Percentiles rank a stretch among this genome's conserved stretches.
phyloP scores from a whole-genome alignment of 768 basidiomycete genomes.

The Tephrocybe sp. region DNA sequence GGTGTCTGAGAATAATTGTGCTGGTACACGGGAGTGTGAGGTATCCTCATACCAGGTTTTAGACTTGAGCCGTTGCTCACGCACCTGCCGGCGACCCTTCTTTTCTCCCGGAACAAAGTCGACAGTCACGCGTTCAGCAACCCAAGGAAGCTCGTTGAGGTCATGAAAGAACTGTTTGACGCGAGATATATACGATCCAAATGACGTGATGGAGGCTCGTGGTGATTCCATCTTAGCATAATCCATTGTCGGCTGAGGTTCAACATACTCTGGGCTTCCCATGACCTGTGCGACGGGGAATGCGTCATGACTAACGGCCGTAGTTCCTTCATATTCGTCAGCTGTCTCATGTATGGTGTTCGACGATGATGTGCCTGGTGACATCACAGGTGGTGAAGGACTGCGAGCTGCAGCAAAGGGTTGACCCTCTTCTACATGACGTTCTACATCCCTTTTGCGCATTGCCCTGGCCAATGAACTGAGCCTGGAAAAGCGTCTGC shows the following conservation, averaged over 20 bases:
- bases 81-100: conserved; percentile 14
- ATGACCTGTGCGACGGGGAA: conserved; percentile 6
- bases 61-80: conserved; percentile 3
- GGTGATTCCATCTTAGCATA: conserved; percentile 35
- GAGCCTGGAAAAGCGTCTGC: conserved; percentile 11
- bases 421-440: conserved; percentile 5
- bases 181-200: conserved; percentile 26
- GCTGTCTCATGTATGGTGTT: conserved; percentile 2
- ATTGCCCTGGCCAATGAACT: conserved; percentile 13
- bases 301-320: conserved; percentile 10
- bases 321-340: conserved; percentile 14
- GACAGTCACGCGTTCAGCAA: conserved; percentile 30
- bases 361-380: conserved; percentile 8
- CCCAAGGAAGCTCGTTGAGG: conserved; percentile 36
- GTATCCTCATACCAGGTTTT: conserved; percentile 16
- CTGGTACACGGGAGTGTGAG: conserved; percentile 6
- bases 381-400: conserved; percentile 1
- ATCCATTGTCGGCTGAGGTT: conserved; percentile 29
- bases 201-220: conserved; percentile 23
- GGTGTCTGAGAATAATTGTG: conserved; percentile 11
- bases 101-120: conserved; percentile 30
- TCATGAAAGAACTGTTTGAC: conserved; percentile 30
- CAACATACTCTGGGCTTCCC: conserved; percentile 24
- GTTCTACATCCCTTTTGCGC: not conserved
- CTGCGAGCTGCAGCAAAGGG: not conserved